These are phyloP conservation scores for Nadsonia starkeyi-henricii DNA, from an alignment of 1,139 yeast species.

Conservation along the genomic window DNA sequence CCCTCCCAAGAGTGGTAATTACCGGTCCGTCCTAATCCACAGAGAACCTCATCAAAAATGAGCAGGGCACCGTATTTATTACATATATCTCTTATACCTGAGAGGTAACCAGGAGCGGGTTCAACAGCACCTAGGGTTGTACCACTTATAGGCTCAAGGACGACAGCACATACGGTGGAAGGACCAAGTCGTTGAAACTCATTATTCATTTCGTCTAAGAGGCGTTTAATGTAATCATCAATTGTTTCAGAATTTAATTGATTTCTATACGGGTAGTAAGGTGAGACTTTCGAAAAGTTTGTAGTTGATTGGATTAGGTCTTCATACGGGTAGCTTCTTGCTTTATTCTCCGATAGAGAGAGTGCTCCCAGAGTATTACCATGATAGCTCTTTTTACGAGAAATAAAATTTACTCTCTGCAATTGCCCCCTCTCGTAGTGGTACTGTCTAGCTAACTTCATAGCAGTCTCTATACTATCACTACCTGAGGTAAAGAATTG, in stretches of 20 bases:
- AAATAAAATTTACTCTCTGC: conserved; percentile 3
- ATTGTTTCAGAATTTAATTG: conserved; percentile 33
- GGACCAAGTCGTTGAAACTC: conserved; percentile 38
- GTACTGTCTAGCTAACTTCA: conserved; percentile 14
- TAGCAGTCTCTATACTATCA: conserved; percentile 46
- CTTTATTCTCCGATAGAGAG: conserved; percentile 22
- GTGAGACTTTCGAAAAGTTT: conserved; percentile 41
- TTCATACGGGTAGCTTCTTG: conserved; percentile 21
- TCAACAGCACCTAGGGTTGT: conserved; percentile 43
- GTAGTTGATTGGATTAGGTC: conserved; percentile 61
- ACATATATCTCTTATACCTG: conserved; percentile 39
- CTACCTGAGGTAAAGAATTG: conserved; percentile 48
- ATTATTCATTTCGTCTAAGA: conserved; percentile 36
- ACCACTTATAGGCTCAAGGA: conserved; percentile 45
- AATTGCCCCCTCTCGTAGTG: conserved; percentile 2
- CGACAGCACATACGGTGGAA: conserved; percentile 38
- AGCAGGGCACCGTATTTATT: conserved; percentile 45
- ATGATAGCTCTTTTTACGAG: conserved; percentile 5
- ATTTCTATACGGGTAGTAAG: conserved; percentile 38
- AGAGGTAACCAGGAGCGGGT: conserved; percentile 44
- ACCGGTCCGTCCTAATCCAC: conserved; percentile 48
- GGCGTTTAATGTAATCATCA: conserved; percentile 34
- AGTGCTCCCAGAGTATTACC: conserved; percentile 6
- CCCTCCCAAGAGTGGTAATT: conserved; percentile 36
- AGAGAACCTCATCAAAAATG: conserved; percentile 52